Base-by-base conservation (phyloP, 805 yeast genomes). In the Isabelozyma heimii region DNA sequence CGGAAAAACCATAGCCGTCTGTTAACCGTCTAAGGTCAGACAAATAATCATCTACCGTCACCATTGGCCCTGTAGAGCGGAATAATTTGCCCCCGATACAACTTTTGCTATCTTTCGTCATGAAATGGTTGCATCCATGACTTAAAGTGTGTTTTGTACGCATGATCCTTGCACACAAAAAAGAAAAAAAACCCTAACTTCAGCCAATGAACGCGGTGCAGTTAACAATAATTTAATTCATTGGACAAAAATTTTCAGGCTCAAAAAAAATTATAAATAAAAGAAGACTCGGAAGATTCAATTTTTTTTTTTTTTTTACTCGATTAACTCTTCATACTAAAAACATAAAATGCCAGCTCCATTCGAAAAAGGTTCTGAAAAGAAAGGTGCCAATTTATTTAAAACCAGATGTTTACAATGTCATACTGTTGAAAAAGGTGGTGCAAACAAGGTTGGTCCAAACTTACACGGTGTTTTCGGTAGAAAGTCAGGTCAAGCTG, bases 341-440 rank as follows among this genome's bases (percentile, higher is more conserved):
- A 43, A 44, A 30, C 35, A 20, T 39, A 53, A 51, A 50, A 74
- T 73, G 79, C 79, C 79, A 63, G 79, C 78, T 60, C 58, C 59
- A 59, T 71, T 51, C 60, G 77, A 73, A 65, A 65, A 69, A 59
- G 79, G 79, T 52, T 61, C 66, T 53, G 77, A 73, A 62, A 72
- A 72, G 65, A 94, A 94, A 81, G 99, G 99, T 83, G 98, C 98
- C 61, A 89, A 89, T 70, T 82, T 94, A 60, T 94, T 94, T 87
- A 94, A 94, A 81, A 94, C 98, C 59, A 91, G 99, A 86, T 94
- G 99, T 78, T 81, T 91, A 63, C 98, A 94, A 81, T 94, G 99
- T 77, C 99, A 94, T 86, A 92, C 98, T 65, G 85, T 86, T 59
- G 98, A 92, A 75, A 81, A 79, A 54, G 97, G 97, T 69, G 98